Evolutionary conservation across 208 protist genomes (phyloP), one percentile per base, ranked within the genome.

Genomic region (Leishmania arabica): DNA sequence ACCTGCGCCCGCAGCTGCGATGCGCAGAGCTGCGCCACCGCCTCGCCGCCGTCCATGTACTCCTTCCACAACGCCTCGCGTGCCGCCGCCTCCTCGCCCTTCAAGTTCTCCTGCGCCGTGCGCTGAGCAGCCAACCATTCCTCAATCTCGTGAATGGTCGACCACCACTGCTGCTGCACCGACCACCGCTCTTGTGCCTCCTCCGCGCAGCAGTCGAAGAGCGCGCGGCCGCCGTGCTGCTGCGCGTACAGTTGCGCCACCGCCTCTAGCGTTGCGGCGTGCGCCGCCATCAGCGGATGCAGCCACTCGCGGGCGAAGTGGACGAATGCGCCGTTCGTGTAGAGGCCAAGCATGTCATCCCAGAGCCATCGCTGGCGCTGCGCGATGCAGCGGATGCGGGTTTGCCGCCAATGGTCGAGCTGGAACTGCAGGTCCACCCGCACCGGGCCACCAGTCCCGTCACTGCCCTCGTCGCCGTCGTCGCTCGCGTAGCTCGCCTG

Each of bases 301-400:
- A 84, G 51, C 86, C 88, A 93, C 81, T 84, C 85, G 56, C 83
- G 70, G 58, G 65, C 73, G 58, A 89, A 94, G 60, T 90, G 84
- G 51, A 87, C 77, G 34, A 77, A 79, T 0, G 77, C 65, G 17
- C 87, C 85, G 58, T 88, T 89, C 19, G 49, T 68, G 71, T 88
- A 92, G 1, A 93, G 83, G 68, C 86, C 81, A 19, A 83, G 45
- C 77, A 92, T 84, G 79, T 90, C 84, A 66, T 75, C 86, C 40
- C 81, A 79, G 6, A 94, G 81, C 89, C 87, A 96, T 49, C 68
- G 74, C 62, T 82, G 75, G 17, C 92, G 90, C 47, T 88, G 90
- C 66, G 75, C 75, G 6, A 82, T 45, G 34, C 58, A 70, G n/a
- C 47, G 34, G 21, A 17, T 80, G 74, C 78, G 81, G 31, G 34